Evolutionary conservation across 306 rosid species (phyloP).

Genomic region (Hippophae gyantsensis): DNA sequence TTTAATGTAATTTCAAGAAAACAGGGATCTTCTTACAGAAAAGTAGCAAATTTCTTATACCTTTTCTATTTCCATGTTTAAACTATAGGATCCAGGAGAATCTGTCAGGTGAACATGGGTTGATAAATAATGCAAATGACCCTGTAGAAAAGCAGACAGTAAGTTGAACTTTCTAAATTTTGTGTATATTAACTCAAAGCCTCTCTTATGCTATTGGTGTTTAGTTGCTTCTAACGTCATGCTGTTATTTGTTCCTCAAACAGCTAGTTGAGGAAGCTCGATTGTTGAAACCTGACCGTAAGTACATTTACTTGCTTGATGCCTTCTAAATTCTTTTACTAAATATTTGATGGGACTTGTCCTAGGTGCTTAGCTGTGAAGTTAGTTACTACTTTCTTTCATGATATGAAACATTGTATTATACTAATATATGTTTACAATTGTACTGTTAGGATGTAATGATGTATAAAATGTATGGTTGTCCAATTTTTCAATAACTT

Average conservation of each 20-base stretch:
- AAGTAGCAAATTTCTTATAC: not conserved
- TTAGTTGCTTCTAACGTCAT: slow-evolving; percentile 15
- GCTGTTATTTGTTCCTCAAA: slow-evolving; percentile 24
- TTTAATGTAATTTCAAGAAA: slow-evolving; percentile 2
- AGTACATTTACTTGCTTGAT: slow-evolving; percentile 15
- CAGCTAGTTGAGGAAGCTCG: slow-evolving; percentile 52
- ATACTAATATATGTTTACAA: too few species aligned
- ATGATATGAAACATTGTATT: not conserved
- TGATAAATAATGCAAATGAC: slow-evolving; percentile 26
- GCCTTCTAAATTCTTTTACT: not conserved
- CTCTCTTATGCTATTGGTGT: slow-evolving; percentile 14
- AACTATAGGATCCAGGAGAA: slow-evolving; percentile 50
- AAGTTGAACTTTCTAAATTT: slow-evolving; percentile 28
- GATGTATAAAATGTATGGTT: too few species aligned
- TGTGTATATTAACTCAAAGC: slow-evolving; percentile 11
- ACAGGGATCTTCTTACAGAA: slow-evolving; percentile 5
- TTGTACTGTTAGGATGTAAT: too few species aligned
- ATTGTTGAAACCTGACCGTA: slow-evolving; percentile 52
- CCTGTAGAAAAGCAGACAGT: slow-evolving; percentile 43
- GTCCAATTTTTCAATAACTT: too few species aligned
- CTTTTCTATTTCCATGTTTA: not conserved
- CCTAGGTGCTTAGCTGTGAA: not conserved
- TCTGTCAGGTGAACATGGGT: slow-evolving; percentile 29
- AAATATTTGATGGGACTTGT: not conserved
- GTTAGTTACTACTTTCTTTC: not conserved